A percentile compares a stretch with the other conserved stretches of the same genome.
These are phyloP conservation scores for Coffea eugenioides DNA, from an alignment of 257 asterid genomes.

Conservation along the genomic window DNA sequence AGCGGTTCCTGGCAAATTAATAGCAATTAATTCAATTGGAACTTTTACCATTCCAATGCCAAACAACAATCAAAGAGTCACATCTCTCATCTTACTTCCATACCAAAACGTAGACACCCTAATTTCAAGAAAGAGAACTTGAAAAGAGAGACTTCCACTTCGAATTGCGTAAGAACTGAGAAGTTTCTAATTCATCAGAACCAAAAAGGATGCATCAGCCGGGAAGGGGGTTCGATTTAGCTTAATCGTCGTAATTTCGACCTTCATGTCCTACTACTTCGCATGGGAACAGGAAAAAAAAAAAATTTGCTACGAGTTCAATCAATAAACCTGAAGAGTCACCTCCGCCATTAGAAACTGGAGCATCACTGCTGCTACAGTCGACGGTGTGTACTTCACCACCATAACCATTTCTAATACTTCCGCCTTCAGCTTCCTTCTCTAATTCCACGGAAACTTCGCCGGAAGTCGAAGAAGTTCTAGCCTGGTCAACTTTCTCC, in stretches of 20 bases:
- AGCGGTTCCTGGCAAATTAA: slow-evolving; percentile 44
- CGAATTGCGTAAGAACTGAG: background rate
- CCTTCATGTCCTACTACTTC: background rate
- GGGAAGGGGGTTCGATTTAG: background rate
- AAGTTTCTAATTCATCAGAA: background rate
- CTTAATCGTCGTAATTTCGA: background rate
- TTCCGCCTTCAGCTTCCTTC: slow-evolving; percentile 33
- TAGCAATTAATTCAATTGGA: slow-evolving; percentile 21
- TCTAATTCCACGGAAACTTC: slow-evolving; percentile 48
- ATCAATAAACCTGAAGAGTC: slow-evolving; percentile 53
- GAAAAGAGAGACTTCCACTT: background rate
- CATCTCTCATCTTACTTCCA: background rate
- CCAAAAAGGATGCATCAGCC: background rate
- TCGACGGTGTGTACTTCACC: slow-evolving; percentile 3
- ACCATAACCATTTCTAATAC: slow-evolving; percentile 16
- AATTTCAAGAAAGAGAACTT: background rate
- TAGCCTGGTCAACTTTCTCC: slow-evolving; percentile 29
- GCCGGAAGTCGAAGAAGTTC: slow-evolving; percentile 42
- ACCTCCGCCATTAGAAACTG: slow-evolving; percentile 42
- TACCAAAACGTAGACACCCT: background rate
- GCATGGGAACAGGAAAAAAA: background rate
- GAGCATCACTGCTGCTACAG: slow-evolving; percentile 13
- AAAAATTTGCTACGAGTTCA: background rate
- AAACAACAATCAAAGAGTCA: background rate
- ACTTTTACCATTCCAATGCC: background rate